A percentile compares a stretch with the other conserved stretches of the same genome.
phyloP scores from a whole-genome alignment of 2,329 filamentous ascomycete genomes.

The Lecanosticta acicola region DNA sequence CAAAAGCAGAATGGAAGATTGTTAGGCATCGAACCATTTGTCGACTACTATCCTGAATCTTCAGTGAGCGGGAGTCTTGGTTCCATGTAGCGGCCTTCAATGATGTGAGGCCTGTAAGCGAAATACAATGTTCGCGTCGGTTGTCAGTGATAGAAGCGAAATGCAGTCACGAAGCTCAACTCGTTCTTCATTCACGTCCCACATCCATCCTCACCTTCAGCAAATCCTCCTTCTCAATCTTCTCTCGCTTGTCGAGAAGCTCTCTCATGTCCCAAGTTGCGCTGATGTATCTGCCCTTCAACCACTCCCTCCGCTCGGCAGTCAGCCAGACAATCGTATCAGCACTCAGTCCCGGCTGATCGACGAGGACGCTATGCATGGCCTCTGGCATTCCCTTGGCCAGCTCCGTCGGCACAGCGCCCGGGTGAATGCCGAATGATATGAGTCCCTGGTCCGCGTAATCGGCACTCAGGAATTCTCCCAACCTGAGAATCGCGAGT shows the following conservation, averaged over 20 bases:
- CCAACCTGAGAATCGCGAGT: conserved; percentile 42
- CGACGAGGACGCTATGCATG: conserved; percentile 20
- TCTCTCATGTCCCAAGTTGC: conserved; percentile 38
- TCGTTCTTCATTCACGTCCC: too few relatives aligned
- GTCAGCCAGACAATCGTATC: conserved; percentile 33
- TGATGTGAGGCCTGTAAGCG: too few relatives aligned
- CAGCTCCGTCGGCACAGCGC: conserved; percentile 43
- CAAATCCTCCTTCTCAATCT: conserved; percentile 33
- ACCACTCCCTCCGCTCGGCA: conserved; percentile 34
- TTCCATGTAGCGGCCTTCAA: too few relatives aligned
- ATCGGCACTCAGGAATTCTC: conserved; percentile 42
- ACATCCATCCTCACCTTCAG: conserved; percentile 32
- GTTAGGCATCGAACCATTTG: too few relatives aligned
- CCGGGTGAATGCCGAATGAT: conserved; percentile 43
- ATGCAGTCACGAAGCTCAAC: too few relatives aligned
- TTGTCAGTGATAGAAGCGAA: too few relatives aligned
- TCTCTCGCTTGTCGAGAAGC: conserved; percentile 30
- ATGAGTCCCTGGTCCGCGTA: conserved; percentile 41
- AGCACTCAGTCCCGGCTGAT: conserved; percentile 31
- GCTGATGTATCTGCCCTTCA: conserved; percentile 35
- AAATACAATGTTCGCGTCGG: too few relatives aligned
- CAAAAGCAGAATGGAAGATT: too few relatives aligned
- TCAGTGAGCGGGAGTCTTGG: too few relatives aligned
- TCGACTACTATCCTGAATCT: too few relatives aligned
- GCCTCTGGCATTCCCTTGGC: conserved; percentile 34